A percentile compares a stretch with the other conserved stretches of the same genome.
phyloP scores from a whole-genome alignment of 2,329 filamentous ascomycete species.

The Fusarium buharicum region DNA sequence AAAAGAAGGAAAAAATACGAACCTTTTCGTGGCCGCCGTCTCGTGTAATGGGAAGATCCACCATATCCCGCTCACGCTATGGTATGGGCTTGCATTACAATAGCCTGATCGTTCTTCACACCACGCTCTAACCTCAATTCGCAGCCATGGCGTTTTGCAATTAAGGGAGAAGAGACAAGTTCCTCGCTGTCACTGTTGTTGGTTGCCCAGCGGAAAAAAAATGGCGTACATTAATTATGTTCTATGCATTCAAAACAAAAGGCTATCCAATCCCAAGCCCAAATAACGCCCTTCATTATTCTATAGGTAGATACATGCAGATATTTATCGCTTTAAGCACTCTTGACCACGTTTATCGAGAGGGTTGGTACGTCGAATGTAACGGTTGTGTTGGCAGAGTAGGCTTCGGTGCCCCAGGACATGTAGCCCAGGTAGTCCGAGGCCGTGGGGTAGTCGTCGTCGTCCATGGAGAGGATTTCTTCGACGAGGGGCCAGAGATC shows the following conservation, averaged over 20 bases:
- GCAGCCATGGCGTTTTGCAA: conserved; percentile 18
- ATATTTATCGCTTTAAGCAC: conserved; percentile 10
- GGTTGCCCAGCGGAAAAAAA: conserved; percentile 10
- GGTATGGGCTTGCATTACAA: not conserved
- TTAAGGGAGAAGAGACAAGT: conserved; percentile 7
- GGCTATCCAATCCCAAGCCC: conserved; percentile 1
- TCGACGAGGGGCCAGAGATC: conserved; percentile 59
- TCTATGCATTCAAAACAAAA: conserved; percentile 6
- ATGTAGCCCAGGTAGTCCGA: conserved; percentile 63
- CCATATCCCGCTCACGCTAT: too few relatives aligned
- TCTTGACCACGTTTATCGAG: conserved; percentile 50
- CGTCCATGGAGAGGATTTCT: conserved; percentile 50
- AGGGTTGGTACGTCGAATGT: conserved; percentile 59
- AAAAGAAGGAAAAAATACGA: conserved; percentile 18
- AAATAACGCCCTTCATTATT: conserved; percentile 33
- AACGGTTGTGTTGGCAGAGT: conserved; percentile 55
- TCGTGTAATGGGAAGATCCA: not conserved
- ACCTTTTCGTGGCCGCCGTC: not conserved
- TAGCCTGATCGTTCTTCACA: not conserved
- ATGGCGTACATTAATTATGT: conserved; percentile 5
- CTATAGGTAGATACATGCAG: conserved; percentile 29
- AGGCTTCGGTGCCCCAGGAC: conserved; percentile 63
- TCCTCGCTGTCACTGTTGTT: not conserved
- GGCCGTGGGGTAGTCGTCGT: conserved; percentile 51
- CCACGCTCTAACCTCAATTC: conserved; percentile 14